Conservation (phyloP, 2,329 filamentous ascomycete genomes). For the Xylaria polymorpha region DNA sequence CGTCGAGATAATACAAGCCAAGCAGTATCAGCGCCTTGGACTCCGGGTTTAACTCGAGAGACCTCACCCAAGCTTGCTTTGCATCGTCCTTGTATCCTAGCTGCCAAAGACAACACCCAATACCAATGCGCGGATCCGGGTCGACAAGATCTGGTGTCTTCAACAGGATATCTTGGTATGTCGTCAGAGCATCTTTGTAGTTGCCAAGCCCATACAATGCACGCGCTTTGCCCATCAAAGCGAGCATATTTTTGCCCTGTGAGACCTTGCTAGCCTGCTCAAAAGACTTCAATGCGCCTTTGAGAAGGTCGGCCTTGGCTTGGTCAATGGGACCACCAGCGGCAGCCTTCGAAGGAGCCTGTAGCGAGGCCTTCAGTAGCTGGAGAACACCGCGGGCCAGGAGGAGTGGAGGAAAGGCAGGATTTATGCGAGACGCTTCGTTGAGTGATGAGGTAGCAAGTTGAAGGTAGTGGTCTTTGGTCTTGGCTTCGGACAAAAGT, state of each 20-base stretch:
- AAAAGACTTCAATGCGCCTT: slow-evolving; percentile 90
- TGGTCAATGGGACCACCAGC: slow-evolving; percentile 73
- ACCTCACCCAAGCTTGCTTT: slow-evolving; percentile 88
- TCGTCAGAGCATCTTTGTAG: slow-evolving; percentile 82
- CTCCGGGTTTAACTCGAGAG: slow-evolving; percentile 80
- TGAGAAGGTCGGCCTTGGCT: slow-evolving; percentile 82
- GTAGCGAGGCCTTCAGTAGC: slow-evolving; percentile 86
- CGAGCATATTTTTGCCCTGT: slow-evolving; percentile 88
- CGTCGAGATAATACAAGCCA: slow-evolving; percentile 88
- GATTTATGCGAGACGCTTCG: slow-evolving; percentile 93
- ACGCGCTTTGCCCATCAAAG: slow-evolving; percentile 87
- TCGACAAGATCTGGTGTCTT: slow-evolving; percentile 90
- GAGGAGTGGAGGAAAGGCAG: slow-evolving; percentile 89
- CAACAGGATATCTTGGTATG: slow-evolving; percentile 87
- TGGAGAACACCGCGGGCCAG: slow-evolving; percentile 90
- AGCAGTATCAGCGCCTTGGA: slow-evolving; percentile 94
- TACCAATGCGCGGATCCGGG: slow-evolving; percentile 94
- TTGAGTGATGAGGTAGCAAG: slow-evolving; percentile 92
- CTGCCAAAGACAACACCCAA: slow-evolving; percentile 98
- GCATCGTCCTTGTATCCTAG: slow-evolving; percentile 94
- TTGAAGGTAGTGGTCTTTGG: slow-evolving; percentile 93
- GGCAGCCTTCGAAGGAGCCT: slow-evolving; percentile 76
- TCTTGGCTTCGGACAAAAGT: slow-evolving; percentile 78
- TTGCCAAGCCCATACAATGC: slow-evolving; percentile 88
- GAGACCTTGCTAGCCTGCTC: slow-evolving; percentile 92